A percentile compares a stretch with the other conserved stretches of the same genome.
Conservation (phyloP, 1,139 yeast species). For the Zhuliangozyma parablackwelliae region DNA sequence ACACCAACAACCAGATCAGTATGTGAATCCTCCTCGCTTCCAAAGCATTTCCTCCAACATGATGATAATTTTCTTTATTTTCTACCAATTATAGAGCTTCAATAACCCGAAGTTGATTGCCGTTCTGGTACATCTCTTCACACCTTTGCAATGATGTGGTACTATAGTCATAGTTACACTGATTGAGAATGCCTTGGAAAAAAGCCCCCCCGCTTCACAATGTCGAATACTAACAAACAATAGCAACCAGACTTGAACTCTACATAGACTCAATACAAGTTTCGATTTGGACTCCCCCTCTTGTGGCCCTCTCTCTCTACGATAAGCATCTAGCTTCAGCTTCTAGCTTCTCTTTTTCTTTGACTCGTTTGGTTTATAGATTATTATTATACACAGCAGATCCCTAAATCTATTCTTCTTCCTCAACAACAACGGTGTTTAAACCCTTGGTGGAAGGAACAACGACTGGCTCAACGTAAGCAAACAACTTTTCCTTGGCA, state of each 20-base stretch:
- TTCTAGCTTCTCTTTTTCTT: neutral
- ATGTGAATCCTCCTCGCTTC: slow-evolving; percentile 20
- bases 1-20: slow-evolving; percentile 8
- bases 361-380: slow-evolving; percentile 1
- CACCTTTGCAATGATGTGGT: slow-evolving; percentile 46
- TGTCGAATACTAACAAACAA: no score
- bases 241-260: no score
- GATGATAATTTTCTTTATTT: slow-evolving; percentile 22
- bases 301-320: neutral
- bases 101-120: slow-evolving; percentile 22
- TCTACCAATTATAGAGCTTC: slow-evolving; percentile 38
- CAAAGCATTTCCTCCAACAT: slow-evolving; percentile 10
- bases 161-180: slow-evolving; percentile 51
- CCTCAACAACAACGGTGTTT: slow-evolving; percentile 95
- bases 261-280: no score
- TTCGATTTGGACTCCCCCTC: no score
- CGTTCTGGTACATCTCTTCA: slow-evolving; percentile 32
- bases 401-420: slow-evolving; percentile 27
- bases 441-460: slow-evolving; percentile 97
- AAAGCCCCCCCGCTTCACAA: no score
- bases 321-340: neutral
- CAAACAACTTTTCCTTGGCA: slow-evolving; percentile 97
- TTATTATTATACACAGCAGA: slow-evolving; percentile 8
- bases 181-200: slow-evolving; percentile 13
- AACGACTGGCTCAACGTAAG: slow-evolving; percentile 95